phyloP scores from a whole-genome alignment of 768 basidiomycete genomes.

The Rhizopogon vesiculosus region DNA sequence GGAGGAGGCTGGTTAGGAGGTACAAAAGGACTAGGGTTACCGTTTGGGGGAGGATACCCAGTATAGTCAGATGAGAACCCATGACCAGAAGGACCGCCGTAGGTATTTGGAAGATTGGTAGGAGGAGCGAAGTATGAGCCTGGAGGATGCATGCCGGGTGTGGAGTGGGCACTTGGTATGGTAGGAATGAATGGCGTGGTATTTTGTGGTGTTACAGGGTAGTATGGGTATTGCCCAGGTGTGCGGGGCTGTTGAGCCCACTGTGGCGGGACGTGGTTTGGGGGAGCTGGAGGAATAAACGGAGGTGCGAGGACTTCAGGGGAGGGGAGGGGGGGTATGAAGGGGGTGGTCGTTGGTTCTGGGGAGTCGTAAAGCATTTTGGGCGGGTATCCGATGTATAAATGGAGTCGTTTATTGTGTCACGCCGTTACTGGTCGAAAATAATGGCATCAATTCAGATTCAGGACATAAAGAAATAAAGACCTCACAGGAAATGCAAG shows the following conservation, averaged over 20 bases:
- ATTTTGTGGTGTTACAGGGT: conserved; percentile 34
- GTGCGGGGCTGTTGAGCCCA: conserved; percentile 32
- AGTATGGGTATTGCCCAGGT: conserved; percentile 33
- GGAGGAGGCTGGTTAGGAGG: conserved; percentile 15
- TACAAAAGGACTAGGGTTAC: conserved; percentile 23
- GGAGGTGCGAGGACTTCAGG: conserved; percentile 31
- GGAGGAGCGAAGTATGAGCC: conserved; percentile 29
- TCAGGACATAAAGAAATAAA: conserved; percentile 1
- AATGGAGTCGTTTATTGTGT: conserved; percentile 13
- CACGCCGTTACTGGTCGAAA: conserved; percentile 17
- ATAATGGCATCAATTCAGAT: conserved; percentile 6
- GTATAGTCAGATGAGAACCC: conserved; percentile 26
- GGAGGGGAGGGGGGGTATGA: conserved; percentile 33
- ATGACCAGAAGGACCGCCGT: conserved; percentile 6
- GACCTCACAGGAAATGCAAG: conserved; percentile 11
- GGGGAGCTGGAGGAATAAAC: conserved; percentile 25
- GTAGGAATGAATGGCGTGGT: conserved; percentile 34
- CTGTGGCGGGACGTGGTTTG: conserved; percentile 19
- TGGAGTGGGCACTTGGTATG: conserved; percentile 21
- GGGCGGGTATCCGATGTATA: conserved; percentile 16
- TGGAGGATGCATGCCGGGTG: conserved; percentile 23
- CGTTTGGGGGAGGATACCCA: conserved; percentile 24
- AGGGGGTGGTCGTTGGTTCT: conserved; percentile 31
- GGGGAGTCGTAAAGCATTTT: conserved; percentile 26
- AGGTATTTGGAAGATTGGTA: conserved; percentile 21